Evolutionary conservation across 768 basidiomycete genomes (phyloP), one percentile per base, ranked within the genome.

Genomic region (Pleurotus tuoliensis): DNA sequence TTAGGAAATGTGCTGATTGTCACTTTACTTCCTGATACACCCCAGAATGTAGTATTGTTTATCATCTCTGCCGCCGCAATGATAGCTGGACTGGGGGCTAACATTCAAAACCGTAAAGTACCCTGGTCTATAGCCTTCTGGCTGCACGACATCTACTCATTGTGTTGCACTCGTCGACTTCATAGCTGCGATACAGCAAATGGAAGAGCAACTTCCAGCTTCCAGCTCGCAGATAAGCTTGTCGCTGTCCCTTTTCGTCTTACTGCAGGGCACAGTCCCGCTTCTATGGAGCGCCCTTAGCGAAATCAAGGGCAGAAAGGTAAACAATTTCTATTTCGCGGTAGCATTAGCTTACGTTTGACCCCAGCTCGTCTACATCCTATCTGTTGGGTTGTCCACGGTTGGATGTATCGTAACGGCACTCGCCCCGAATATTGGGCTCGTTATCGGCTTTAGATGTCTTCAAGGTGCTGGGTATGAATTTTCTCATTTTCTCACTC

Each of bases 261-360:
- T 86, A 2, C 62, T 89, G 9, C 91, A 92, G 67, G 90, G 91
- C 2, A 67, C 72, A 9, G 69, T 84, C 53, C 91, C 90, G 0
- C 62, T 89, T 9, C 37, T 86, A 3, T 91, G 90, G 90, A 81
- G 77, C 54, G 79, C 82, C 0, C 70, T 87, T 22, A 86, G 85
- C 55, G 91, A 93, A 68, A 80, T 92, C 30, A 84, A 82, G 63
- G 91, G 90, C 6, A 74, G 90, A 53, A 91, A 84, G 75, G 84
- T 84, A 59, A 18, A 76, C 66, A 16, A 5, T 46, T 56, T 58
- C 25, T 27, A 25, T 9, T 16, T 18, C 20, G 3, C 3, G 20
- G 30, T 44, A 47, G 4, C 5, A 20, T 20, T 34, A 30, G 34
- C 18, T 40, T 13, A 57, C 46, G 44, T 37, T 37, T 11, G 18